Conservation (phyloP, 805 yeast species). For the Pichia sporocuriosa region DNA sequence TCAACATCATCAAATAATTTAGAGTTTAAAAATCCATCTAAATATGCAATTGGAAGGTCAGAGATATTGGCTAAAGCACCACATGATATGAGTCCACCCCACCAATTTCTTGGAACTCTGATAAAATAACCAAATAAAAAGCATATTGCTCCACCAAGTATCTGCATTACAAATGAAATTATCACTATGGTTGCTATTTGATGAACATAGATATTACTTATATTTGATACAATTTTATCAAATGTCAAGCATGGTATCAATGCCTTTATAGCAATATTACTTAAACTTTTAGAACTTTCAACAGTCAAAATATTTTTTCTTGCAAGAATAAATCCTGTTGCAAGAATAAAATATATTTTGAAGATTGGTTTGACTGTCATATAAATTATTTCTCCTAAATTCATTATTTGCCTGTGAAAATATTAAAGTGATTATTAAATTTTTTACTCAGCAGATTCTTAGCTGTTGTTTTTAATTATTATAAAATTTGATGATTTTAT, state of each 20-base stretch:
- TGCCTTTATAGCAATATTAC: conserved; percentile 60
- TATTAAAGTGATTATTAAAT: too few relatives aligned
- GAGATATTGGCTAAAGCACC: conserved; percentile 74
- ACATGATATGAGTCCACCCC: conserved; percentile 62
- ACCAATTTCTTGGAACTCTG: conserved; percentile 65
- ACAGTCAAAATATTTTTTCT: conserved; percentile 56
- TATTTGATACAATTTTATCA: conserved; percentile 58
- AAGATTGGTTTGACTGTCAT: conserved; percentile 78
- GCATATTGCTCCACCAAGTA: conserved; percentile 12
- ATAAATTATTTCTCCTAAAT: conserved; percentile 68
- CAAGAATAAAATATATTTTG: conserved; percentile 69
- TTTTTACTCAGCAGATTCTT: too few relatives aligned
- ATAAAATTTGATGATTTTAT: too few relatives aligned
- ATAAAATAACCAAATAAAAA: conserved; percentile 37
- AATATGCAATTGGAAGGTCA: conserved; percentile 80
- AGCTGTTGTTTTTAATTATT: too few relatives aligned
- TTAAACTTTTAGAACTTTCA: conserved; percentile 60
- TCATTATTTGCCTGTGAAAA: too few relatives aligned
- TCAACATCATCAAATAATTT: conserved; percentile 53
- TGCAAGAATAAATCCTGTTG: conserved; percentile 59
- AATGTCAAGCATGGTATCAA: conserved; percentile 73
- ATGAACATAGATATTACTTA: conserved; percentile 61
- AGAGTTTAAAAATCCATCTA: conserved; percentile 64
- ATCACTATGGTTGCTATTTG: conserved; percentile 59
- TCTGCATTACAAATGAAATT: conserved; percentile 38